Conservation (phyloP, 2,329 filamentous ascomycete genomes). For the Cytospora chrysosperma region DNA sequence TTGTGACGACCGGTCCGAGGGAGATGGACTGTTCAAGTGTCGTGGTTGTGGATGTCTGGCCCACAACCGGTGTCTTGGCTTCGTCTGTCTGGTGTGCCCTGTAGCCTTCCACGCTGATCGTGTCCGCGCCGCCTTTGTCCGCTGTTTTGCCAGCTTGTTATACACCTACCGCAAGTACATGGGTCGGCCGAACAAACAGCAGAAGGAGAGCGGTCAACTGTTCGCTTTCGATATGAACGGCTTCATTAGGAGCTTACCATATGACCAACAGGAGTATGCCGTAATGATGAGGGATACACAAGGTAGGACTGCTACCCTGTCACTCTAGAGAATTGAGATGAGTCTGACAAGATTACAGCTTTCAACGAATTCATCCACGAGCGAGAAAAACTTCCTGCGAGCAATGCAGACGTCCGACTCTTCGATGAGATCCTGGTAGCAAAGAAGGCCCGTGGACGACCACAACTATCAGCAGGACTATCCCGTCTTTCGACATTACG, state of each 20-base stretch:
- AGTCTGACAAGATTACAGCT: conserved; percentile 38
- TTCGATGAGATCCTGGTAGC: conserved; percentile 84
- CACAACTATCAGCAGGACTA: conserved; percentile 63
- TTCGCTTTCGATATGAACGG: conserved; percentile 66
- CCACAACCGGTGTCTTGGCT: conserved; percentile 61
- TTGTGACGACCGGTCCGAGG: conserved; percentile 71
- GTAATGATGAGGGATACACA: conserved; percentile 66
- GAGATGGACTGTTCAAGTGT: conserved; percentile 75
- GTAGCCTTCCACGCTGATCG: conserved; percentile 62
- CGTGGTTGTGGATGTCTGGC: conserved; percentile 59
- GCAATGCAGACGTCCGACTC: conserved; percentile 67
- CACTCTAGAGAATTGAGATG: not conserved
- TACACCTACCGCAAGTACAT: conserved; percentile 67
- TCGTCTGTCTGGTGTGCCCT: conserved; percentile 63
- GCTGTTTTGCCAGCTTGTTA: conserved; percentile 63
- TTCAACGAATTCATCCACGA: conserved; percentile 87
- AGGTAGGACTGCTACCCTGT: conserved; percentile 44
- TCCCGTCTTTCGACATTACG: conserved; percentile 61
- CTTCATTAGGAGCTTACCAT: conserved; percentile 63
- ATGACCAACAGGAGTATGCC: conserved; percentile 65
- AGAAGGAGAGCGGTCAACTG: conserved; percentile 59
- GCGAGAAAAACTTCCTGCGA: conserved; percentile 63
- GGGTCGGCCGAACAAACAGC: conserved; percentile 57
- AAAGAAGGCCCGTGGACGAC: conserved; percentile 67
- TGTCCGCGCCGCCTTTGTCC: conserved; percentile 62